Evolutionary conservation across 1,284 basidiomycete species (phyloP).

Genomic region (Salmacisia buchloeana): DNA sequence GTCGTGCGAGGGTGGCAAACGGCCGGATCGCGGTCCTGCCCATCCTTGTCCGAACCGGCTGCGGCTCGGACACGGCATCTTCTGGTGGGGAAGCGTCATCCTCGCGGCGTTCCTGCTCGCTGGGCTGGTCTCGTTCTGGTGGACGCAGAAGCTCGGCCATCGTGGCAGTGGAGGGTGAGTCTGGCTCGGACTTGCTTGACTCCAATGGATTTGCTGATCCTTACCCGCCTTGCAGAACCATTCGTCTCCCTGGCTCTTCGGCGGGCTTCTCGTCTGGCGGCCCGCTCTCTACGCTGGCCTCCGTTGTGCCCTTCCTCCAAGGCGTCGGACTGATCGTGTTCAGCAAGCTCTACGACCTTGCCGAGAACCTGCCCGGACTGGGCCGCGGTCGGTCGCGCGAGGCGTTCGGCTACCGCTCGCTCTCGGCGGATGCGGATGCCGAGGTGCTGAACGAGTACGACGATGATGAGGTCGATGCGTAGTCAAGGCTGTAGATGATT

Average conservation of each 20-base stretch:
- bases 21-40: conserved; percentile 38
- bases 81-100: conserved; percentile 44
- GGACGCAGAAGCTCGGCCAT: conserved; percentile 67
- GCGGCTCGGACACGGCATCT: conserved; percentile 26
- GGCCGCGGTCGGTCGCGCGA: conserved; percentile 17
- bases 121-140: conserved; percentile 36
- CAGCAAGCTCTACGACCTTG: conserved; percentile 21
- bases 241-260: conserved; percentile 1
- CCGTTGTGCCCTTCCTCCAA: conserved; percentile 22
- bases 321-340: conserved; percentile 23
- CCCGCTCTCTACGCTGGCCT: conserved; percentile 19
- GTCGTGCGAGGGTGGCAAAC: conserved; percentile 34
- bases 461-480: conserved; percentile 33
- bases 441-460: conserved; percentile 41
- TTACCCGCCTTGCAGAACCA: neutral
- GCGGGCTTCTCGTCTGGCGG: conserved; percentile 3
- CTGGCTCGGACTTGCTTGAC: conserved; percentile 78
- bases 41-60: conserved; percentile 35
- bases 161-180: conserved; percentile 59
- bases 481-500: no score
- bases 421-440: conserved; percentile 45
- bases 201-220: conserved; percentile 17
- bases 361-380: conserved; percentile 31
- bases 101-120: conserved; percentile 30
- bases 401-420: conserved; percentile 38